Evolutionary conservation across 2,329 filamentous ascomycete species (phyloP), one percentile per base, ranked within the genome.

Genomic region (Shiraia sp.): DNA sequence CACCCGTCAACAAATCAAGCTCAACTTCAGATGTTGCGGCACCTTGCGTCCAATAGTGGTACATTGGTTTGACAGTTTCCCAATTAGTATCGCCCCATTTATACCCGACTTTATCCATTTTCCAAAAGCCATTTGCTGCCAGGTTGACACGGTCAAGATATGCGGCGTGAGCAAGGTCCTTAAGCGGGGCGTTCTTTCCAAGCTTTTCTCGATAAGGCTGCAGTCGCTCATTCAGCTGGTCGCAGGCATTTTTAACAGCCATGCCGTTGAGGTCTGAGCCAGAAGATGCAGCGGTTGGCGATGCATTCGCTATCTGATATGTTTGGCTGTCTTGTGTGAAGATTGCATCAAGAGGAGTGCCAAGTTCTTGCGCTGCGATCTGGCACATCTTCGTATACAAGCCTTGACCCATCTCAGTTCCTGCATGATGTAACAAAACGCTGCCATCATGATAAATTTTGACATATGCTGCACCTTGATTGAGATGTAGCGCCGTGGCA

Each of bases 401-500:
- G 2, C 92, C 92, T 70, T 97, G 92, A 2, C 92, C 92, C 92
- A 97, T 97, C 70, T 97, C 92, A 0, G 90, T 95, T 46, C 92
- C 93, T 38, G 92, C 93, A 55, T 97, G 93, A 2, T 93, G 92
- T 6, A 97, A 86, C 1, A 97, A 77, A 4, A 97, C 80, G 8
- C 88, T 93, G 0, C 93, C 92, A 55, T 97, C 92, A 61, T 95
- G 91, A 65, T 96, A 97, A 46, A 97, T 90, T 69, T 97, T 92
- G 7, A 97, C 88, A 36, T 96, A 76, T 1, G 92, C 91, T 40
- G 89, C 90, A 2, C 91, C 92, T 68, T 97, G 92, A 68, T 97
- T 97, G 55, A 97, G 79, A 75, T 93, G 96, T 2, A 96, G 76
- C 0, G 92, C 92, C 0, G 92, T 96, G 66, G 67, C 67, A 41